Evolutionary conservation across 176 grass and related monocot genomes (phyloP), one percentile per base, ranked within the genome.

Genomic region (Cymbopogon citratus): DNA sequence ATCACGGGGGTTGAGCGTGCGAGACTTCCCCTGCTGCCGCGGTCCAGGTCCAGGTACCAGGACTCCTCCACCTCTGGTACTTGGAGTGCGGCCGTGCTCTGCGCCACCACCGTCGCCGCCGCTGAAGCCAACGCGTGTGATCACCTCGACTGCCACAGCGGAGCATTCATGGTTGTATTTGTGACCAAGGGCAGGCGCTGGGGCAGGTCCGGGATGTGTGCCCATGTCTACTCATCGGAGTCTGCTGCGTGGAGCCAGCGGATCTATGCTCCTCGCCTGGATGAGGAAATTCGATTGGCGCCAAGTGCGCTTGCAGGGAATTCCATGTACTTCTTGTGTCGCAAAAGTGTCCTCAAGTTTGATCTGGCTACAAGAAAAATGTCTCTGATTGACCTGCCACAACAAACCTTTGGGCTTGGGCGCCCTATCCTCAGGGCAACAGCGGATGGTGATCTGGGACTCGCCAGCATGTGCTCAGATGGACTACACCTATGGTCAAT

Each of bases 41-140:
- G 0, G 12, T 27, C 16, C 3, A 48, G 0, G 12, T 27, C 16
- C 3, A 48, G 12, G 45, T 0, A 16, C 45, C 43, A 44, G 41
- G 41, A 12, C 2, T 12, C 41, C 41, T 9, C 5, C 5, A 1
- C 21, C 31, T 16, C 34, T 23, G 18, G 0, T 11, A 4, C 6
- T 15, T 67, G 83, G 60, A 54, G 57, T 12, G 73, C 35, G 1
- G 63, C 82, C 7, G 36, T 84, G 51, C 35, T 84, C 64, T 84
- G 82, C 19, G 73, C 25, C 3, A 15, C 35, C 9, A 1, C 18
- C 41, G 41, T 11, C 41, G 35, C 4, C 6, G 35, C 9, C 0
- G 12, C 31, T 33, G 31, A 33, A 33, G 31, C 31, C 31, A 33
- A 21, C 7, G 16, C 36, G 16, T 84, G 64, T 6, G 25, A 77